A percentile compares a stretch with the other conserved stretches of the same genome.
phyloP scores from a whole-genome alignment of 192 early-diverging fungal genomes.

The Blastocladiella britannica region DNA sequence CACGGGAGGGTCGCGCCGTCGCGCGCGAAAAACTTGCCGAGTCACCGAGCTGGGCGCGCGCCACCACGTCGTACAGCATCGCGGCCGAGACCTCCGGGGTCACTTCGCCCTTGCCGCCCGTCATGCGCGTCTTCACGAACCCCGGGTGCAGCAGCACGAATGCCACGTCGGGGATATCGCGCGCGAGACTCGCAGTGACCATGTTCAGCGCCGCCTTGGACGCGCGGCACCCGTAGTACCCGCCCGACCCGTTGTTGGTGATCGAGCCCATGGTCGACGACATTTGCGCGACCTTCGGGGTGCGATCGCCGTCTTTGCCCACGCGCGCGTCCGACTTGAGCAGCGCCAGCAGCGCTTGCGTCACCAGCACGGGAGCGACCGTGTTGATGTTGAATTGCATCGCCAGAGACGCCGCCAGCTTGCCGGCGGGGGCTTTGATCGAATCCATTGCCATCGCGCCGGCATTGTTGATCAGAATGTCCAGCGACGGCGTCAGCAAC shows the following conservation, averaged over 20 bases:
- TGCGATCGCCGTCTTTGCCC: no score
- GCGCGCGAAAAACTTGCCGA: no score
- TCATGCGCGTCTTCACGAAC: background rate
- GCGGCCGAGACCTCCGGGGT: background rate
- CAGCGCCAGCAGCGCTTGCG: slow-evolving; percentile 1
- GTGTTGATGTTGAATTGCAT: slow-evolving; percentile 1
- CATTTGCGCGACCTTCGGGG: slow-evolving; percentile 2
- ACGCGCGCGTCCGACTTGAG: background rate
- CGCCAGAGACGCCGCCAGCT: background rate
- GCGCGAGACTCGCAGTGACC: background rate
- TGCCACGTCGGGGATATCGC: background rate
- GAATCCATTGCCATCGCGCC: background rate
- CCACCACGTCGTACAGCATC: background rate
- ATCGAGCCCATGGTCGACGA: slow-evolving; percentile 4
- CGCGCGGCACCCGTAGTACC: slow-evolving; percentile 4
- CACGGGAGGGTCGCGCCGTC: no score
- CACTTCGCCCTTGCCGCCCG: background rate
- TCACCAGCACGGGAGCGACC: slow-evolving; percentile 2
- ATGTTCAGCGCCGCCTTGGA: slow-evolving; percentile 3
- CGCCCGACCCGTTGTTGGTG: slow-evolving; percentile 2
- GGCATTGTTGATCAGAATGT: background rate
- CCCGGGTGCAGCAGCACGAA: background rate
- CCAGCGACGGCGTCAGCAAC: background rate
- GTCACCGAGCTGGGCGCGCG: no score
- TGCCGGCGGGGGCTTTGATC: no score